These are phyloP conservation scores for Syzygium oleosum DNA, from an alignment of 345 rosid species.

Conservation along the genomic window DNA sequence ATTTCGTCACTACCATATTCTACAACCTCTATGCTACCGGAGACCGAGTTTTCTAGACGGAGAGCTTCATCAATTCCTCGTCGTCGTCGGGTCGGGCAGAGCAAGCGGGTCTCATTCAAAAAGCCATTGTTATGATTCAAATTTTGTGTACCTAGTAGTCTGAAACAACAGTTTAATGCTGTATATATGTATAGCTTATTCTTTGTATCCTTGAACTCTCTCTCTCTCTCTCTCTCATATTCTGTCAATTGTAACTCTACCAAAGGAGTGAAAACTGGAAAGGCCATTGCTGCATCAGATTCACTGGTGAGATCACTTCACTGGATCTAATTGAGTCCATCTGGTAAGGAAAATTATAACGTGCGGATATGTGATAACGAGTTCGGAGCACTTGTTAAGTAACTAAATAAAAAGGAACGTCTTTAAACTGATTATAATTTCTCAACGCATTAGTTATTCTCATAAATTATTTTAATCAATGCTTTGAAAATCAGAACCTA, in stretches of 20 bases:
- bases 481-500: not conserved
- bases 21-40: constrained; percentile 75
- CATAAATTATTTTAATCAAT: not conserved
- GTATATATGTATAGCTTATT: not conserved
- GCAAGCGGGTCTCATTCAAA: not conserved
- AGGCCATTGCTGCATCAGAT: not conserved
- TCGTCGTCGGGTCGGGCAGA: not conserved
- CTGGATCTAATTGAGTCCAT: not conserved
- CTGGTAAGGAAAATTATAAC: not conserved
- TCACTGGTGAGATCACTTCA: not conserved
- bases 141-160: not conserved
- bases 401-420: too few species aligned
- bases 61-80: not conserved
- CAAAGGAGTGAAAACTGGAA: not conserved
- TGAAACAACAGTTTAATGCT: not conserved
- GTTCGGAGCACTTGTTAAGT: too few species aligned
- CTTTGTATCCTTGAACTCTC: not conserved
- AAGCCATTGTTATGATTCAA: not conserved
- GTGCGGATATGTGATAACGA: not conserved
- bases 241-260: not conserved
- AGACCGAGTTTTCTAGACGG: constrained; percentile 58
- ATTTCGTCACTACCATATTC: constrained; percentile 58
- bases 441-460: not conserved
- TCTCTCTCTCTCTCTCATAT: not conserved
- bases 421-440: not conserved